These are phyloP conservation scores for Paraleonurus japonicus DNA, from an alignment of 257 asterid species.

Conservation along the genomic window DNA sequence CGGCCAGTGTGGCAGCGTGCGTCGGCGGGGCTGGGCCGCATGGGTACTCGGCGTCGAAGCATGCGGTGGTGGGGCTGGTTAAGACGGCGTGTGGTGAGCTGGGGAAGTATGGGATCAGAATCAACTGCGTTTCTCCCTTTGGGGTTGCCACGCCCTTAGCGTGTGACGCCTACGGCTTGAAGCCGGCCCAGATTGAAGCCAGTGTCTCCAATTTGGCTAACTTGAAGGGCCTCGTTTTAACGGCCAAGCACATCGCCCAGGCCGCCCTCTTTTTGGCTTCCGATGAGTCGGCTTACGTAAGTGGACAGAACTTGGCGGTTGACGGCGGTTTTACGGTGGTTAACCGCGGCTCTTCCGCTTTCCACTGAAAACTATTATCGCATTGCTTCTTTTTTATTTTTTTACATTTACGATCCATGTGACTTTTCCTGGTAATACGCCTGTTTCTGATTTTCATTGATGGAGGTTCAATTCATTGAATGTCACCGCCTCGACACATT, in stretches of 20 bases:
- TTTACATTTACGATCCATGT: constrained; percentile 29
- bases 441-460: constrained; percentile 11
- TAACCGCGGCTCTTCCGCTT: constrained; percentile 32
- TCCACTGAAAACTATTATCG: too few relatives aligned
- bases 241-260: constrained; percentile 47
- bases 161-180: constrained; percentile 32
- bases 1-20: constrained; percentile 54
- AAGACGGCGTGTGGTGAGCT: constrained; percentile 51
- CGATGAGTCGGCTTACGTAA: constrained; percentile 62
- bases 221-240: constrained; percentile 49
- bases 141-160: constrained; percentile 63
- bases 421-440: constrained; percentile 40
- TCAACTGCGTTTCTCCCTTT: constrained; percentile 55
- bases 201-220: constrained; percentile 25
- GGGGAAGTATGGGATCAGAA: constrained; percentile 59
- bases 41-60: constrained; percentile 54
- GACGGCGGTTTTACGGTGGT: constrained; percentile 68
- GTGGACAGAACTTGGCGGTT: constrained; percentile 62
- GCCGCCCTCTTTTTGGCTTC: constrained; percentile 62
- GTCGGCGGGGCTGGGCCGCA: constrained; percentile 59
- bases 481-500: too few relatives aligned
- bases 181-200: constrained; percentile 35
- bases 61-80: constrained; percentile 62
- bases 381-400: background rate
- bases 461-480: too few relatives aligned